Base-by-base conservation (phyloP, 441 rosid species). In the Omphalea diandra region DNA sequence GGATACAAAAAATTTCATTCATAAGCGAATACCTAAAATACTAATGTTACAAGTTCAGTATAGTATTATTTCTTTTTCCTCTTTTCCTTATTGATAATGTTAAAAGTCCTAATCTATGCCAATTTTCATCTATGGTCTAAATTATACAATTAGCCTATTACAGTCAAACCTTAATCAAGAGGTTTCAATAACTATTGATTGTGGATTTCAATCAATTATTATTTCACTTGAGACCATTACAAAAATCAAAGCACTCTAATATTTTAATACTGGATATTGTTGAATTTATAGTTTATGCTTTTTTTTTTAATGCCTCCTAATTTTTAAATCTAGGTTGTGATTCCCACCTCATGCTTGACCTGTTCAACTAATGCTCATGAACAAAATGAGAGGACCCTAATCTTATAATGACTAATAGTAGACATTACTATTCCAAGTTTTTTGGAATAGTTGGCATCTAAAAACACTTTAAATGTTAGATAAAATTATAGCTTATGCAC, bases 11-110 rank as follows among this genome's bases (percentile, higher is more conserved):
- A 29, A 44, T 63, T 44, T 61, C 35, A 24, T 52, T 20, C 2
- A 60, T 29, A 69, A 69, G 33, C 36, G 35, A 49, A 29, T 20
- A 26, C 31, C 41, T 52, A n/a, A 46, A 72, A 26, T 15, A 41
- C 22, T 57, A 56, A 53, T 18, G n/a, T n/a, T n/a, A n/a, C n/a
- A n/a, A n/a, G n/a, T n/a, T n/a, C n/a, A n/a, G n/a, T n/a, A n/a
- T n/a, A n/a, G n/a, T n/a, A n/a, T n/a, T n/a, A 11, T 43, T 3
- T 43, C 46, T 43, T 3, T 2, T 17, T 43, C 15, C 11, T 18
- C 15, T 15, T 43, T 43, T 43, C 15, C 3, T 5, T 43, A 1
- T 43, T 18, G 11, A 4, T 43, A 18, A 11, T 8, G 14, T 10
- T 4, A 7, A 32, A 56, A 56, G 22, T 56, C 20, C 8, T 31